Evolutionary conservation across 2,329 filamentous ascomycete species (phyloP).

Genomic region (Coniochaeta ligniaria): DNA sequence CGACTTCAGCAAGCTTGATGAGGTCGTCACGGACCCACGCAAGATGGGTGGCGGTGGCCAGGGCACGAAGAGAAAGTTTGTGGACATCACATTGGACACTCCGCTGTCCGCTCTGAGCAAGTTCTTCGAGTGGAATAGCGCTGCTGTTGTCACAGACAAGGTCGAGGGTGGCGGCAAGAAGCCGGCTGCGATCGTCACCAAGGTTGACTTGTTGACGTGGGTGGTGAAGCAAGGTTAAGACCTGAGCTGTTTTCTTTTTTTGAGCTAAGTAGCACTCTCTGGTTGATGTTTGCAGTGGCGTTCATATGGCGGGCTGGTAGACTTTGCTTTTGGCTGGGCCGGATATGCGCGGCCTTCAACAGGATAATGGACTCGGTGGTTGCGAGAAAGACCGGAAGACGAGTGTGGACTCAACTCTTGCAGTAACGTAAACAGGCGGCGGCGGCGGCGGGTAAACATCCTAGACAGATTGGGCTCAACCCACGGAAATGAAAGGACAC

Average conservation of each 20-base stretch:
- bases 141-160: slow-evolving; percentile 85
- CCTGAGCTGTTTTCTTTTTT: slow-evolving; percentile 1
- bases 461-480: neutral
- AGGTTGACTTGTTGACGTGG: slow-evolving; percentile 91
- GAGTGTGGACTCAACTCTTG: neutral
- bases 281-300: neutral
- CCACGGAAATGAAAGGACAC: neutral
- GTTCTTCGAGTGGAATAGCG: slow-evolving; percentile 98
- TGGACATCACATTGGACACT: slow-evolving; percentile 91
- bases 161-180: slow-evolving; percentile 53
- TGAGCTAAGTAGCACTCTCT: neutral
- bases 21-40: slow-evolving; percentile 84
- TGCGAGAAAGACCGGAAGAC: neutral
- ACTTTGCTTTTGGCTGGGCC: neutral
- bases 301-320: neutral
- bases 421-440: neutral
- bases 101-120: slow-evolving; percentile 75
- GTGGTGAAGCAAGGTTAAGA: slow-evolving; percentile 63
- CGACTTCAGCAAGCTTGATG: slow-evolving; percentile 79
- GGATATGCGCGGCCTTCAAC: neutral
- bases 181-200: slow-evolving; percentile 87
- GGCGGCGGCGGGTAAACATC: neutral
- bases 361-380: neutral
- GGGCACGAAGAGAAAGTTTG: slow-evolving; percentile 62
- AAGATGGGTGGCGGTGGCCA: slow-evolving; percentile 41